A percentile compares a stretch with the other conserved stretches of the same genome.
Conservation (phyloP, 129 eudicot genomes). For the Escallonia rubra region DNA sequence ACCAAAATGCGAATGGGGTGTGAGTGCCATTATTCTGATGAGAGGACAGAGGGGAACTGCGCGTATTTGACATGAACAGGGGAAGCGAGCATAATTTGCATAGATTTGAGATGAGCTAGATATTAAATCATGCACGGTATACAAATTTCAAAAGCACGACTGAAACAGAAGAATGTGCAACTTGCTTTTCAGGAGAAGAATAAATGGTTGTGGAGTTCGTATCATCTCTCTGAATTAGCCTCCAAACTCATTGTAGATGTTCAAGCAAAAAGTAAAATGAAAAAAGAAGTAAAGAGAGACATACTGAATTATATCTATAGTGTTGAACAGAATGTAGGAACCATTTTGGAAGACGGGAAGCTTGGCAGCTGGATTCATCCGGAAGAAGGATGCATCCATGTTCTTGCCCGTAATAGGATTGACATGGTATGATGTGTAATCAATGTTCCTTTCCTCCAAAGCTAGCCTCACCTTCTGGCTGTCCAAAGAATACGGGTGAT, state of each 20-base stretch:
- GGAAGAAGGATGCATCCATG: conserved; percentile 63
- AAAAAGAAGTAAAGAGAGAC: conserved; percentile 12
- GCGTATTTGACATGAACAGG: too few relatives aligned
- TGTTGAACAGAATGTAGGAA: conserved; percentile 61
- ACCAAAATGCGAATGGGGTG: too few relatives aligned
- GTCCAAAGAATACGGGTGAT: conserved; percentile 81
- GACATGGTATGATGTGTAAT: conserved; percentile 83
- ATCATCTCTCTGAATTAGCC: too few relatives aligned
- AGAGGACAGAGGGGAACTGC: too few relatives aligned
- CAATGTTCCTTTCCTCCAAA: conserved; percentile 77
- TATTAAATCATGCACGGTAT: too few relatives aligned
- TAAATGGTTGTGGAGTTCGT: too few relatives aligned
- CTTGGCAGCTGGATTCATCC: conserved; percentile 79
- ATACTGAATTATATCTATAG: conserved; percentile 84
- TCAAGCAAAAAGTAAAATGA: neutral
- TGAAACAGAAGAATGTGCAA: too few relatives aligned
- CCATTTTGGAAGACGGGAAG: conserved; percentile 94
- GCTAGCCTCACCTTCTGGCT: conserved; percentile 97
- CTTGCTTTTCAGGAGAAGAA: too few relatives aligned
- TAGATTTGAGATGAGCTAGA: too few relatives aligned
- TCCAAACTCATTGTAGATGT: neutral
- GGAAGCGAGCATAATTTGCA: too few relatives aligned
- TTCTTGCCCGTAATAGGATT: conserved; percentile 91
- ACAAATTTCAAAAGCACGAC: too few relatives aligned
- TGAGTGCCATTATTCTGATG: too few relatives aligned